phyloP scores from a whole-genome alignment of 805 yeast genomes.

The Saccharomycopsis sp. region DNA sequence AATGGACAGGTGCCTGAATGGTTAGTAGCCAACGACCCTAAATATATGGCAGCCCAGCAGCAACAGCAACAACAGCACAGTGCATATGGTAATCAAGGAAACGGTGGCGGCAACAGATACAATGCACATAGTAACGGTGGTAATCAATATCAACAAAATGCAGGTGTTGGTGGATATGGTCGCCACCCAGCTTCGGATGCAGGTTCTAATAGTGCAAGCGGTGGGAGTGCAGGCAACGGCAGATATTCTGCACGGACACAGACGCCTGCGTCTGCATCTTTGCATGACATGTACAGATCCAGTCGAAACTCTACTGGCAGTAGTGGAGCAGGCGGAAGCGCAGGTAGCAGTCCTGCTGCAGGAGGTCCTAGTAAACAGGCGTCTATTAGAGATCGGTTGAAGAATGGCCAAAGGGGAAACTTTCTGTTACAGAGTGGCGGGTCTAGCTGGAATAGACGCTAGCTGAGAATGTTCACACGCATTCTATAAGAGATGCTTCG shows the following conservation, averaged over 20 bases:
- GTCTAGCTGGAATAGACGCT: slow-evolving; percentile 2
- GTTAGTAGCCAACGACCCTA: slow-evolving; percentile 19
- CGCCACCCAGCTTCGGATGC: neutral
- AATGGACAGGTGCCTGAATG: slow-evolving; percentile 16
- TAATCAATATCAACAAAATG: neutral
- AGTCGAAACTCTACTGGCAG: slow-evolving; percentile 3
- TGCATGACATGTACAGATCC: slow-evolving; percentile 19
- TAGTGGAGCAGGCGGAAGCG: neutral
- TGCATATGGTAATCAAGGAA: neutral
- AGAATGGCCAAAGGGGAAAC: slow-evolving; percentile 10
- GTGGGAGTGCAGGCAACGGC: neutral
- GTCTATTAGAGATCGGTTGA: slow-evolving; percentile 16
- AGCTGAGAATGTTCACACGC: neutral
- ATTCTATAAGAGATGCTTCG: no score
- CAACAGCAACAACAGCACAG: slow-evolving; percentile 11
- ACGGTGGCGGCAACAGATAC: neutral
- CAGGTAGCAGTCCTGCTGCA: neutral
- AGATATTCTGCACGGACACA: slow-evolving; percentile 14
- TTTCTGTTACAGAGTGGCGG: slow-evolving; percentile 2
- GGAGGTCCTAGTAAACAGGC: slow-evolving; percentile 4
- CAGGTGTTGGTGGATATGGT: neutral
- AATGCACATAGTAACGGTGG: neutral
- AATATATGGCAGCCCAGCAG: slow-evolving; percentile 6
- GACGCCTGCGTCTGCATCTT: slow-evolving; percentile 21
- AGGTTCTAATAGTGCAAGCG: neutral